Percentiles rank a stretch among this genome's conserved stretches.
These are phyloP conservation scores for Stenogyne calaminthoides DNA, from an alignment of 305 asterid genomes.

Conservation along the genomic window DNA sequence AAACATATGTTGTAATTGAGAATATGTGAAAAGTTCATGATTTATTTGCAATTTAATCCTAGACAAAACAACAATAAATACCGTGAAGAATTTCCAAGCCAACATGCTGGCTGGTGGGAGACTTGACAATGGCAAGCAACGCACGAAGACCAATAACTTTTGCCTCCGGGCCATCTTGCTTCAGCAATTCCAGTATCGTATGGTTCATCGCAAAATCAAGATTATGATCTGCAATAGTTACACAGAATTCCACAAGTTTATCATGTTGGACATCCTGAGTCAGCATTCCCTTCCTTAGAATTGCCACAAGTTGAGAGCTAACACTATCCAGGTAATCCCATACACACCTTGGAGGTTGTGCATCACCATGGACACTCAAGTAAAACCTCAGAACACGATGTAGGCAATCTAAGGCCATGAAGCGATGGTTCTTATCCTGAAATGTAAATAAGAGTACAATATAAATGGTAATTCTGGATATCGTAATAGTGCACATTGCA, in stretches of 20 bases:
- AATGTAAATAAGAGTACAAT: conserved; percentile 33
- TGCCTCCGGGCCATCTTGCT: conserved; percentile 98
- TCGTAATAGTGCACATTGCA: conserved; percentile 21
- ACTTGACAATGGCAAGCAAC: conserved; percentile 96
- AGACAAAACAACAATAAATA: conserved; percentile 36
- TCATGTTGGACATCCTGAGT: conserved; percentile 98
- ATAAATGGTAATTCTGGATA: conserved; percentile 13
- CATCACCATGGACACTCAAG: conserved; percentile 92
- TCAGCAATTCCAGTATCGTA: conserved; percentile 89
- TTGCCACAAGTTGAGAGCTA: conserved; percentile 93
- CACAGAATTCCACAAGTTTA: conserved; percentile 97
- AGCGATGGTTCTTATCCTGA: conserved; percentile 98
- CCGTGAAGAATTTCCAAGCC: conserved; percentile 99
- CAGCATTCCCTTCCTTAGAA: conserved; percentile 93
- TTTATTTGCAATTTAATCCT: too few species aligned
- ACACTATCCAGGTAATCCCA: conserved; percentile 99
- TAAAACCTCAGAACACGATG: conserved; percentile 97
- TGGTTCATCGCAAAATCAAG: conserved; percentile 99
- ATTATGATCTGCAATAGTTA: conserved; percentile 97
- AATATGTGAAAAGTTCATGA: too few species aligned
- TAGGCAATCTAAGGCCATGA: conserved; percentile 98
- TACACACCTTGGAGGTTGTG: conserved; percentile 89
- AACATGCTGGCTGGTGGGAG: conserved; percentile 93
- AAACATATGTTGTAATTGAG: too few species aligned
- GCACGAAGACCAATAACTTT: conserved; percentile 99